Percentiles rank a stretch among this genome's conserved stretches.
Evolutionary conservation across 345 rosid species (phyloP).

Genomic region (Abelmoschus esculentus): DNA sequence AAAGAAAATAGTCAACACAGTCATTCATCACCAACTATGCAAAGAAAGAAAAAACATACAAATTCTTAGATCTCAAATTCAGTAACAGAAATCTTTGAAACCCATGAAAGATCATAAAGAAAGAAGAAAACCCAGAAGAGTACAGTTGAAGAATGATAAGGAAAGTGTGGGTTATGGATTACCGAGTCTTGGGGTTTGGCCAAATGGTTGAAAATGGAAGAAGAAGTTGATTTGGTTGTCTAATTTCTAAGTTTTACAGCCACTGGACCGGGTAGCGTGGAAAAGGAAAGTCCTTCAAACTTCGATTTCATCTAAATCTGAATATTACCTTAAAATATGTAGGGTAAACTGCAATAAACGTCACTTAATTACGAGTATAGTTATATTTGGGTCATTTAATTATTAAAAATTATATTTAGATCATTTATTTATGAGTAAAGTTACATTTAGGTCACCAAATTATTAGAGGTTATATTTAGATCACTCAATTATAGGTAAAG

Average conservation of each 20-base stretch:
- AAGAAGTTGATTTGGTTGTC: neutral
- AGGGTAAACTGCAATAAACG: no score
- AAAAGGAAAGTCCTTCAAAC: neutral
- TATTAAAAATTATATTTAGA: no score
- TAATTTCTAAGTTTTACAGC: neutral
- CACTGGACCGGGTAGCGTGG: neutral
- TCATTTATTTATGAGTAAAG: no score
- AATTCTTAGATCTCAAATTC: neutral
- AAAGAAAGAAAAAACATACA: neutral
- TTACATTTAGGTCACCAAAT: no score
- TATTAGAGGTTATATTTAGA: no score
- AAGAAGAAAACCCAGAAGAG: constrained; percentile 12
- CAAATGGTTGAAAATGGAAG: neutral
- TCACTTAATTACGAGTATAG: no score
- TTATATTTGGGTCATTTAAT: no score
- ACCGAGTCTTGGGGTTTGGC: constrained; percentile 4
- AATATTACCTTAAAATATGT: no score
- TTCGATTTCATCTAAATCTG: neutral
- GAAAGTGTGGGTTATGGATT: constrained; percentile 3
- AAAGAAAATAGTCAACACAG: constrained; percentile 12
- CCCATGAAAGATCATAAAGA: neutral
- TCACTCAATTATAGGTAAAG: no score
- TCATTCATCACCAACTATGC: neutral
- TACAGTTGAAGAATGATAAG: neutral
- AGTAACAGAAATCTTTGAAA: neutral